Evolutionary conservation across 495 filamentous ascomycete genomes (phyloP).

Genomic region (Penicillium bovifimosum): DNA sequence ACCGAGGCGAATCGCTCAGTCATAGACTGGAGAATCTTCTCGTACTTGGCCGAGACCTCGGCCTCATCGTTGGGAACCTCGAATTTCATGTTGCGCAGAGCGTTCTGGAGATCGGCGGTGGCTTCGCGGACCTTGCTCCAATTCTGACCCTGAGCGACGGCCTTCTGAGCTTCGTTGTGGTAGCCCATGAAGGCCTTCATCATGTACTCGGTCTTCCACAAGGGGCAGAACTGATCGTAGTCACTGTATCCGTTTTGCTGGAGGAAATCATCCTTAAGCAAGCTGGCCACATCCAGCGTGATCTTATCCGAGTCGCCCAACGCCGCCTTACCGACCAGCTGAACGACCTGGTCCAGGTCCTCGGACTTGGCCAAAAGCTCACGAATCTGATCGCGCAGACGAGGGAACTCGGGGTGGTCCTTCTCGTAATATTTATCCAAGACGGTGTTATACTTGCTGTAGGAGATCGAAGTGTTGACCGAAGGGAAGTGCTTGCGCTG

Average conservation of each 20-base stretch:
- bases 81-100: conserved; percentile 91
- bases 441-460: conserved; percentile 89
- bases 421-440: conserved; percentile 92
- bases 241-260: conserved; percentile 99
- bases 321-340: conserved; percentile 95
- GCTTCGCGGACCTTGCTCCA: conserved; percentile 92
- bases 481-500: conserved; percentile 99
- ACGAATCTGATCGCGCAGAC: conserved; percentile 84
- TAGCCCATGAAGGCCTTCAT: conserved; percentile 99
- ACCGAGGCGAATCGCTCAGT: conserved; percentile 93
- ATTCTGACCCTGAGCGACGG: conserved; percentile 77
- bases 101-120: conserved; percentile 75
- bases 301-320: conserved; percentile 98
- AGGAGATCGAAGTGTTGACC: conserved; percentile 91
- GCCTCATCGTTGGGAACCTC: conserved; percentile 79
- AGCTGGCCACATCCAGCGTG: conserved; percentile 81
- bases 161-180: conserved; percentile 96
- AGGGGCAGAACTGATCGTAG: conserved; percentile 97
- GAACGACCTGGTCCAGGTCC: conserved; percentile 96
- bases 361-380: conserved; percentile 91
- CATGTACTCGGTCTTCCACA: conserved; percentile 99
- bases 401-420: conserved; percentile 88
- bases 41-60: conserved; percentile 79
- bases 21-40: conserved; percentile 84
- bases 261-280: conserved; percentile 98